Base-by-base conservation (phyloP, 164 flowering plant genomes). In the Liquidambar formosana region DNA sequence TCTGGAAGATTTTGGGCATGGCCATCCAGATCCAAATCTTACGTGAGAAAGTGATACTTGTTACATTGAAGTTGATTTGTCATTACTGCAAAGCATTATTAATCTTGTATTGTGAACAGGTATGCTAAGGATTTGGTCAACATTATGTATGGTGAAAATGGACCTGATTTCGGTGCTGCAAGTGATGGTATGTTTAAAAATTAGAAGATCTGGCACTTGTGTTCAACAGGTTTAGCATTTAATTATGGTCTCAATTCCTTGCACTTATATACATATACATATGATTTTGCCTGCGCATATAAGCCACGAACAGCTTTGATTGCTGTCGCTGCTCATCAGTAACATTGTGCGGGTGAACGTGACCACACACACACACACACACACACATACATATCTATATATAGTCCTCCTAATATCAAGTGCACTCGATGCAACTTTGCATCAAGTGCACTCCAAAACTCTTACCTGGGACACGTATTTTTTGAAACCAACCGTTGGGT, bases 21-120 rank as follows among this genome's bases (percentile, higher is more conserved):
- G 98, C 45, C 99, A 96, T 88, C 99, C 99, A 53, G 99, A 96
- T 76, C 99, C 99, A 71, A 96, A 91, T 79, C 96, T 96, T 43
- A 93, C 99, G 98, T 95, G 84, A 89, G 97, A 75, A 22, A 56
- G 18, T 10, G 19, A 59, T 22, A 47, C 15, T 9, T 58, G 41
- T 19, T 64, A 27, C 23, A 25, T 21, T 65, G 22, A 47, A 53
- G 25, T 54, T 68, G 57, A 22, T 8, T 44, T 33, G 13, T 49
- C 25, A 57, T 61, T 48, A 1, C 49, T 27, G 10, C 18, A 28
- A 28, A 9, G 15, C 43, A n/a, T 71, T 44, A 14, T 23, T 33
- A 21, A 56, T 66, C 27, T 45, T 66, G 18, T 48, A 26, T 64
- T 66, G 49, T 75, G 65, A 69, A 65, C 81, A 96, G 98, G 66